A percentile compares a stretch with the other conserved stretches of the same genome.
Conservation (phyloP, 352 stramenopile genomes). For the Phytopythium boreale region DNA sequence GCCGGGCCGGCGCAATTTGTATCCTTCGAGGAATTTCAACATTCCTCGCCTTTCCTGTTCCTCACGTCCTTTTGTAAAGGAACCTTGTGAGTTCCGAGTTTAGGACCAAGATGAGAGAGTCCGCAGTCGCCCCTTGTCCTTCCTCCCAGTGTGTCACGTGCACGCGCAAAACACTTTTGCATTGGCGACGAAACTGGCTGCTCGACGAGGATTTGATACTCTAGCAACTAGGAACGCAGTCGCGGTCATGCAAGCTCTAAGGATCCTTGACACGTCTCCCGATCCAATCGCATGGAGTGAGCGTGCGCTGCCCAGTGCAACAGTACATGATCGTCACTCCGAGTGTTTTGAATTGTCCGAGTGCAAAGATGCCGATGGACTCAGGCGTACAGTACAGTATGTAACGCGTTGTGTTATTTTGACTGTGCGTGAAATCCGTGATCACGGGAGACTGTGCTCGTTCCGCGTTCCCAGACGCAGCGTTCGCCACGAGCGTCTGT, state of each 20-base stretch:
- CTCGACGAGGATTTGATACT: not conserved
- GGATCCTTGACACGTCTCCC: too few relatives aligned
- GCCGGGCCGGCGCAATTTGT: too few relatives aligned
- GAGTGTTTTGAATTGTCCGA: not conserved
- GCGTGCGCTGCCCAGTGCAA: not conserved
- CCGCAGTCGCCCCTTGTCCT: not conserved
- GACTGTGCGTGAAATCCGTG: not conserved
- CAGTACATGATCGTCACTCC: too few relatives aligned
- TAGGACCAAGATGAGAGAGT: too few relatives aligned
- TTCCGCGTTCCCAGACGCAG: not conserved
- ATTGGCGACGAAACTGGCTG: not conserved
- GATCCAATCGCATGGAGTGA: too few relatives aligned
- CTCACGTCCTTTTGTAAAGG: too few relatives aligned
- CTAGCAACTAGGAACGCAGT: not conserved
- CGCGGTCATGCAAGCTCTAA: too few relatives aligned
- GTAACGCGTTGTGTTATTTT: too few relatives aligned
- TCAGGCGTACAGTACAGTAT: too few relatives aligned
- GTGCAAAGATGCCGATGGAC: not conserved
- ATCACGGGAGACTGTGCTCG: not conserved
- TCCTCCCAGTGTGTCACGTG: not conserved
- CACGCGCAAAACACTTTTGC: not conserved
- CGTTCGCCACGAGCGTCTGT: conserved; percentile 7
- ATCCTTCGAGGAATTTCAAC: too few relatives aligned
- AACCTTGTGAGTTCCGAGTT: too few relatives aligned
- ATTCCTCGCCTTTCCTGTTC: too few relatives aligned